Conservation (phyloP, 495 filamentous ascomycete genomes). For the Endocarpon pusillum region DNA sequence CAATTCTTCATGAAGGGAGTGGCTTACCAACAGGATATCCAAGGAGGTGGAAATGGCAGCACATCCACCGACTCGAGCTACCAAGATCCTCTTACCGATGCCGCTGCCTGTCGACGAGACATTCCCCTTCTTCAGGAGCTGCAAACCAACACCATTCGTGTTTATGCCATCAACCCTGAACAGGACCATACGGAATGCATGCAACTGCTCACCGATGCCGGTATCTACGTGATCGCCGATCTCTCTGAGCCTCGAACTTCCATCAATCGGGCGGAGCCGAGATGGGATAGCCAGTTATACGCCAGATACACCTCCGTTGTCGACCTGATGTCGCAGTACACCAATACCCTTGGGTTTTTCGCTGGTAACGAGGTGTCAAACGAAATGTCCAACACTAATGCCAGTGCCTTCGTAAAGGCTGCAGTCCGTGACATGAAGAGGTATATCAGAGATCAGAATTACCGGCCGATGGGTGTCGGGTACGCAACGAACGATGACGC, state of each 20-base stretch:
- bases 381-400: conserved; percentile 58
- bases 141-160: conserved; percentile 77
- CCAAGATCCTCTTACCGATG: conserved; percentile 57
- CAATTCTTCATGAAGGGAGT: conserved; percentile 85
- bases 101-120: conserved; percentile 55
- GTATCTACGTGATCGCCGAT: conserved; percentile 90
- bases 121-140: conserved; percentile 62
- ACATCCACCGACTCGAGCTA: conserved; percentile 22
- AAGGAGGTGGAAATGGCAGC: conserved; percentile 21
- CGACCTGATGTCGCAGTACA: conserved; percentile 60
- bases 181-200: conserved; percentile 73
- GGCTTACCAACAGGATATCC: conserved; percentile 55
- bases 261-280: conserved; percentile 63
- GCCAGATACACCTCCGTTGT: conserved; percentile 68
- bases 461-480: conserved; percentile 69
- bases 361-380: conserved; percentile 95
- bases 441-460: conserved; percentile 66
- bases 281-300: conserved; percentile 62
- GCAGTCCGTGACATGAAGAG: conserved; percentile 88
- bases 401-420: conserved; percentile 88
- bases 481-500: conserved; percentile 89
- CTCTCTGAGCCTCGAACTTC: conserved; percentile 62
- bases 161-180: conserved; percentile 76
- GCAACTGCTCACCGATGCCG: conserved; percentile 61
- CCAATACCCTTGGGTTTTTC: conserved; percentile 88